Conservation (phyloP, 169 alveolate species). For the Cryptosporidium baileyi region DNA sequence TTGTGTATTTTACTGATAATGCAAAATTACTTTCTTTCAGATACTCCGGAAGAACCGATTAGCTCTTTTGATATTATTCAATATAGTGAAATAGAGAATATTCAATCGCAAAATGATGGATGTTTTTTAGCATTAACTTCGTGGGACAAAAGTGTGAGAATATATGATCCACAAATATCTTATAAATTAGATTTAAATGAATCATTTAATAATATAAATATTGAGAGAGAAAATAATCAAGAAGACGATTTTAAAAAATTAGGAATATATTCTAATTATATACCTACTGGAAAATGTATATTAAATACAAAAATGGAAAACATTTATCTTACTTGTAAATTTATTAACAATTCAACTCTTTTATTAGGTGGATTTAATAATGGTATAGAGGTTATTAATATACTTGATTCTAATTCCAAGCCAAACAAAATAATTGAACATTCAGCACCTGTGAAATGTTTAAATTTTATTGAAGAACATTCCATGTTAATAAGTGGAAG, state of each 20-base stretch:
- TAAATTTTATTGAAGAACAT: conserved; percentile 2
- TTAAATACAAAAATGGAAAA: not conserved
- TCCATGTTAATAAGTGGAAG: conserved; percentile 55
- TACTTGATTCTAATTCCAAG: not conserved
- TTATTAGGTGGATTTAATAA: conserved; percentile 44
- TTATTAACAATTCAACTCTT: not conserved
- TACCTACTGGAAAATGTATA: conserved; percentile 51
- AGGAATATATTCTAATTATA: not conserved
- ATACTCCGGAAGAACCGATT: conserved; percentile 41
- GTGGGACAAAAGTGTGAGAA: conserved; percentile 57
- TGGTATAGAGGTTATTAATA: conserved; percentile 1
- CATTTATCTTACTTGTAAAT: conserved; percentile 28
- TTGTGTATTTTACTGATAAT: not conserved
- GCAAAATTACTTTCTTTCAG: conserved; percentile 46
- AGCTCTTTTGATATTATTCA: conserved; percentile 4
- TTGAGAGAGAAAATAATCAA: not conserved
- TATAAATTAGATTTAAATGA: not conserved
- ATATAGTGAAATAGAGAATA: not conserved
- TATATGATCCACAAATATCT: conserved; percentile 23
- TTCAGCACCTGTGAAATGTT: conserved; percentile 54
- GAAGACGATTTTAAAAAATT: not conserved
- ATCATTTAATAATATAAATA: not conserved
- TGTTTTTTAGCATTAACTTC: conserved; percentile 45
- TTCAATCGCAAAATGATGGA: not conserved
- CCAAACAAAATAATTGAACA: conserved; percentile 21